Evolutionary conservation across 1,284 basidiomycete genomes (phyloP).

Genomic region (Volvariella surrecta): DNA sequence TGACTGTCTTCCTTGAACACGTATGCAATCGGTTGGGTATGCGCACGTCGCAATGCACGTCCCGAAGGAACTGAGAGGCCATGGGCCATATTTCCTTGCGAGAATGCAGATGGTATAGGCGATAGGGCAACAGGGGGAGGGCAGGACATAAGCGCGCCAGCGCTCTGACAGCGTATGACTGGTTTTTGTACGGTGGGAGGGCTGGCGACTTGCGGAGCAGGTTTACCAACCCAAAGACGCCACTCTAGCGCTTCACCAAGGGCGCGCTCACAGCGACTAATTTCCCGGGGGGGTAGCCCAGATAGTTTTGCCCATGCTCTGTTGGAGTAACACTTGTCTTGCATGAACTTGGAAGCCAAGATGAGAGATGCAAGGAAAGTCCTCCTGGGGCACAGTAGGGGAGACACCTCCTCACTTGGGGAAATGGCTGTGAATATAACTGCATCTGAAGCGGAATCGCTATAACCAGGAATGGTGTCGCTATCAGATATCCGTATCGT

Average conservation of each 20-base stretch:
- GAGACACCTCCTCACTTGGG: conserved; percentile 35
- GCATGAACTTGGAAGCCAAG: conserved; percentile 85
- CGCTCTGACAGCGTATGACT: conserved; percentile 34
- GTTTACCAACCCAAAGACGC: conserved; percentile 79
- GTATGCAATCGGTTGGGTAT: background rate
- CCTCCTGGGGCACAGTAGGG: conserved; percentile 78
- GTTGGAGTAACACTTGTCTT: conserved; percentile 90
- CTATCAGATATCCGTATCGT: conserved; percentile 30
- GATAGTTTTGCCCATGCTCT: conserved; percentile 86
- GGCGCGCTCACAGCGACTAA: conserved; percentile 73
- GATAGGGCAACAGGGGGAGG: conserved; percentile 7
- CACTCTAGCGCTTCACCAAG: conserved; percentile 73
- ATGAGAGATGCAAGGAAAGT: conserved; percentile 86
- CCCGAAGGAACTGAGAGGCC: no score
- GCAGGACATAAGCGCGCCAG: conserved; percentile 20
- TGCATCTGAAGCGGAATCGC: conserved; percentile 4
- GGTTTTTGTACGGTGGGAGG: conserved; percentile 17
- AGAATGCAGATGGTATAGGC: background rate
- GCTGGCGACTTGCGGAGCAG: conserved; percentile 13
- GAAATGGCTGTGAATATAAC: conserved; percentile 13
- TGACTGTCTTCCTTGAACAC: background rate
- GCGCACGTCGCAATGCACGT: background rate
- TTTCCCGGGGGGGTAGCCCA: conserved; percentile 69
- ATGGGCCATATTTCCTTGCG: background rate
- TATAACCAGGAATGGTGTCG: conserved; percentile 2